phyloP scores from a whole-genome alignment of 768 basidiomycete genomes.

The Amanita rimosa region DNA sequence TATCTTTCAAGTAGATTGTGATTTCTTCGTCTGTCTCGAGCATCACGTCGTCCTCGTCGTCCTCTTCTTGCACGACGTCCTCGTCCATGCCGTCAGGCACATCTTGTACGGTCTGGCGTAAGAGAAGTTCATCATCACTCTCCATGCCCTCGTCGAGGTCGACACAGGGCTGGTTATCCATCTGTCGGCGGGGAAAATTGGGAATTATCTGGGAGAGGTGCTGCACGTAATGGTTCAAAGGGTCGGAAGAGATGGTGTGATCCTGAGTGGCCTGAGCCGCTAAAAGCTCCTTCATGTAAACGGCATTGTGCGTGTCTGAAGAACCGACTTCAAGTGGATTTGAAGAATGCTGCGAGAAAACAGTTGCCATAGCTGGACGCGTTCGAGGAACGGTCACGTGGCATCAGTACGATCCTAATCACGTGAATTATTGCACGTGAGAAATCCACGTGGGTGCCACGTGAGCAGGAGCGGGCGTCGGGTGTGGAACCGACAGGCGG shows the following conservation, averaged over 20 bases:
- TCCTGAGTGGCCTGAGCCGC: not conserved
- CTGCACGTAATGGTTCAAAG: conserved; percentile 10
- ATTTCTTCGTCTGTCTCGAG: conserved; percentile 50
- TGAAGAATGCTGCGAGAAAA: conserved; percentile 20
- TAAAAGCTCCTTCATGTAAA: conserved; percentile 9
- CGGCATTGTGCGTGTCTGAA: conserved; percentile 13
- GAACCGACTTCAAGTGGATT: conserved; percentile 19
- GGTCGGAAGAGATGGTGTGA: conserved; percentile 11
- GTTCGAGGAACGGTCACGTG: conserved; percentile 4
- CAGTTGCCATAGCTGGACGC: conserved; percentile 9
- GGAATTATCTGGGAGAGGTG: conserved; percentile 10
- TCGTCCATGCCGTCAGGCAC: conserved; percentile 8
- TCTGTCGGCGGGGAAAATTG: not conserved
- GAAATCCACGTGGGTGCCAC: no score
- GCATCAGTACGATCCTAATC: not conserved
- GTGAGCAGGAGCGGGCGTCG: not conserved
- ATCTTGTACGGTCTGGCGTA: conserved; percentile 6
- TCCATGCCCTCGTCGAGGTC: conserved; percentile 42
- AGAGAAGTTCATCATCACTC: conserved; percentile 32
- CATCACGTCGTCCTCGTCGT: conserved; percentile 13
- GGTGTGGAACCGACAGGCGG: not conserved
- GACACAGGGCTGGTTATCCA: conserved; percentile 17
- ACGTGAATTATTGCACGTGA: not conserved
- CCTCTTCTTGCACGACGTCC: conserved; percentile 6
- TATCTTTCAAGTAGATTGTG: conserved; percentile 43